Base-by-base conservation (phyloP, 257 asterid genomes). In the Salvia miltiorrhiza region DNA sequence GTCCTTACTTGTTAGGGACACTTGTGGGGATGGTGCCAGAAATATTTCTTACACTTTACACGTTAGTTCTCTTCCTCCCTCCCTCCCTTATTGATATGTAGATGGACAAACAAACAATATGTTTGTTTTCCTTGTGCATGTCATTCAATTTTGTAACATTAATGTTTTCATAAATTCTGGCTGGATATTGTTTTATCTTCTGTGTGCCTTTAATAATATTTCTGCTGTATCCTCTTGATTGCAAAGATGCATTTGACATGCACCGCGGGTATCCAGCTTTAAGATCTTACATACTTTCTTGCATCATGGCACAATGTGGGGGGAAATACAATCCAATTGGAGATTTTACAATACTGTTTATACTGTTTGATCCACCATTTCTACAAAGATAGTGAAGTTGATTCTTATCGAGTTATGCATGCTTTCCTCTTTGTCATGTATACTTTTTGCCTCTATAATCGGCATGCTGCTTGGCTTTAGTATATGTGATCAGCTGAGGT, bases 21-120 rank as follows among this genome's bases (percentile, higher is more conserved):
- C 77, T 92, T 40, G 74, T 80, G 0, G 98, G 98, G 39, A 89
- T 92, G 89, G 86, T 86, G 35, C 98, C 97, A 9, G 98, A 92
- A 82, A 85, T 87, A 76, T 87, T 92, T 80, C 85, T 90, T 43
- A 78, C 97, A 47, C 77, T 92, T 45, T 92, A 92, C 87, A 92
- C 96, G 98, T 92, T 63, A 81, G 90, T 28, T 39, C 76, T 45
- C 69, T 63, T 70, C 32, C 71, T 72, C 70, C 59, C 58, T 43
- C 76, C 41, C 58, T 20, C 56, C 21, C 33, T 23, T 28, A 35
- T 41, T 53, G 39, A 39, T 37, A 2, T 8, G 30, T 56, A 5
- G 40, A 17, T 33, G 4, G 39, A 67, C 43, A 39, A 67, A 67
- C 28, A 14, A 14, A 60, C 6, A 1, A 28, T 26, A 19, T 9